Evolutionary conservation across 2,329 filamentous ascomycete genomes (phyloP), one percentile per base, ranked within the genome.

Genomic region (Didymella arachidicola): DNA sequence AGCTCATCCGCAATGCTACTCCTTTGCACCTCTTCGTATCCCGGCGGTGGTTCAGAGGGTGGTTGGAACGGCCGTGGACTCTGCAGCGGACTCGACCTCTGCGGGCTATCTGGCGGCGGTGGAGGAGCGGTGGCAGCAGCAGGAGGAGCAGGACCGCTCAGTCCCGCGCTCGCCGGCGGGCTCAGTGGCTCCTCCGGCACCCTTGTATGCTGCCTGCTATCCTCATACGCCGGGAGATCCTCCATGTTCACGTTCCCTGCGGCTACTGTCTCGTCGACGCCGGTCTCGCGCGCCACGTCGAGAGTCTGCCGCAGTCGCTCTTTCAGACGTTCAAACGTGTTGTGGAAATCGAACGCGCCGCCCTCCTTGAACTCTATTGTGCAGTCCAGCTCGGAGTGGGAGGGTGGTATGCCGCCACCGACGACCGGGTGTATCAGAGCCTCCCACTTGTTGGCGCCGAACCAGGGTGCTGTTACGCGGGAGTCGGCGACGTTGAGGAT

Each of bases 281-380:
- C 89, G 62, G 84, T 87, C 69, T 90, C 89, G 54, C 88, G 79
- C 30, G 89, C 88, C 58, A 90, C 84, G 55, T 95, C 91, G 36
- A 93, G 86, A 7, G 89, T 92, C 69, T 97, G 92, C 64, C 89
- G 85, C 55, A 97, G 80, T 7, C 92, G 86, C 72, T 96, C 93
- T 73, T 92, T 93, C 64, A 97, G 87, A 55, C 90, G 84, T 69
- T 96, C 92, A 72, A 93, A 97, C 51, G 86, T 86, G 49, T 87
- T 86, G 69, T 93, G 89, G 72, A 96, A 98, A 67, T 97, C 93
- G 75, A 90, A 95, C 58, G 93, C 93, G n/a, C 94, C 94, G 42
- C 94, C 94, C 62, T 98, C 93, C 73, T 93, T 93, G 82, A 98
- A 98, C 22, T 89, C 93, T 69, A 97, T 84, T 74, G 91, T 93